phyloP scores from a whole-genome alignment of 108 stramenopile genomes.

The Cyclotella cryptica region DNA sequence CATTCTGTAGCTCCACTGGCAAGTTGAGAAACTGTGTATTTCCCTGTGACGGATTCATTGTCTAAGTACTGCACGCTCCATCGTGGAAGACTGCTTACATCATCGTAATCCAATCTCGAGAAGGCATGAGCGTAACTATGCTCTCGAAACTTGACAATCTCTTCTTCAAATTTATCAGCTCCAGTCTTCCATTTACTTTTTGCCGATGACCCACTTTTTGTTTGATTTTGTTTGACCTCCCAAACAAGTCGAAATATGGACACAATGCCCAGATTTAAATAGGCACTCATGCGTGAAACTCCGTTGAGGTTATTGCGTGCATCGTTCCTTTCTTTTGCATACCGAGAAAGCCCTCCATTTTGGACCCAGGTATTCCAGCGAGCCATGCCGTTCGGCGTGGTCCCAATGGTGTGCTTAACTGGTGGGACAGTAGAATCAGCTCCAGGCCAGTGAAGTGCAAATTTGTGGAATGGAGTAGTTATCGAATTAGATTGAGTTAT shows the following conservation, averaged over 20 bases:
- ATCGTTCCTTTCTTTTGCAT: constrained; percentile 63
- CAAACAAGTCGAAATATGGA: constrained; percentile 62
- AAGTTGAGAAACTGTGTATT: constrained; percentile 21
- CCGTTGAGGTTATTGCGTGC: constrained; percentile 51
- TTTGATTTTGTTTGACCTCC: constrained; percentile 49
- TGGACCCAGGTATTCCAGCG: constrained; percentile 65
- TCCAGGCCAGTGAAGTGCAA: constrained; percentile 58
- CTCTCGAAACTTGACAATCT: constrained; percentile 78
- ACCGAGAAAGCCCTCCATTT: constrained; percentile 45
- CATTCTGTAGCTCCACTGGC: constrained; percentile 40
- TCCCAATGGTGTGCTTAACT: constrained; percentile 71
- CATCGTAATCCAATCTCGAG: constrained; percentile 50
- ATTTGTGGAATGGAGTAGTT: constrained; percentile 23
- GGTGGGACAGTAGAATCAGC: constrained; percentile 63
- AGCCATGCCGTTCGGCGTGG: constrained; percentile 34
- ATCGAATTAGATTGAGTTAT: not conserved
- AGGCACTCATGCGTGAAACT: constrained; percentile 70
- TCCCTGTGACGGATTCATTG: not conserved
- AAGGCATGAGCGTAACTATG: constrained; percentile 66
- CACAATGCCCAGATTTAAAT: constrained; percentile 74
- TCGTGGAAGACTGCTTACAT: constrained; percentile 35
- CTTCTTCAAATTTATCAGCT: constrained; percentile 68
- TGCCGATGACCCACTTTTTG: not conserved
- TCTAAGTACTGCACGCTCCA: constrained; percentile 54
- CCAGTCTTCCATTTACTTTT: constrained; percentile 25